Base-by-base conservation (phyloP, 176 grass and related monocot genomes). In the Phyllostachys edulis region DNA sequence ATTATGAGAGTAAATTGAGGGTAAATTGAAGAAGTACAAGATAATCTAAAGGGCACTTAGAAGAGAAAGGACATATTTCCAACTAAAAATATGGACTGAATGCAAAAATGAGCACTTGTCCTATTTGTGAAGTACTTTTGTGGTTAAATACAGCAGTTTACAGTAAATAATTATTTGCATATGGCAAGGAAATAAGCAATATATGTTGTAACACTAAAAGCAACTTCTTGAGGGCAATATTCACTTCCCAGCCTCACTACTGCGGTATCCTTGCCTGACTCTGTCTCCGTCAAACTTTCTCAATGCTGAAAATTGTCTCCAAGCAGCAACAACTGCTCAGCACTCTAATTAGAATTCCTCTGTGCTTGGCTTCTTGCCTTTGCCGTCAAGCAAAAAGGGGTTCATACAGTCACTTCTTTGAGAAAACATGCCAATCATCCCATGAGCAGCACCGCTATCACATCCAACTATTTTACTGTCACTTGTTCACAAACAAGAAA, bases 391-490 rank as follows among this genome's bases (percentile, higher is more conserved):
- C 69, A 45, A 17, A 71, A 68, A 38, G 1, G 52, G 18, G 69
- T 51, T 2, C 45, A 80, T 23, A n/a, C n/a, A 67, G 27, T 51
- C 62, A 24, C 39, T 62, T n/a, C 46, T 75, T 46, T 79, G 36
- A 5, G 23, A 76, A 81, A 63, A 54, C 10, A 86, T 40, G 67
- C 3, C 65, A 71, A 71, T 80, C 46, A 70, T 80, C n/a, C 47
- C 45, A 55, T 51, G 55, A 79, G 69, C 56, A 42, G 44, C 32
- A 54, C 64, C 56, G 64, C 11, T 11, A 63, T 37, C 56, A 61
- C 70, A 78, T 62, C 75, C 36, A 72, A 80, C 76, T n/a, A 71
- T 64, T 72, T 41, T 37, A 65, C 17, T 27, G 29, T 40, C 40
- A 62, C 20, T 57, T 62, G 69, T 47, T 36, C 20, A 26, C 29